Percentiles rank a stretch among this genome's conserved stretches.
These are phyloP conservation scores for Stephania cephalantha DNA, from an alignment of 164 flowering plant genomes.

Conservation along the genomic window DNA sequence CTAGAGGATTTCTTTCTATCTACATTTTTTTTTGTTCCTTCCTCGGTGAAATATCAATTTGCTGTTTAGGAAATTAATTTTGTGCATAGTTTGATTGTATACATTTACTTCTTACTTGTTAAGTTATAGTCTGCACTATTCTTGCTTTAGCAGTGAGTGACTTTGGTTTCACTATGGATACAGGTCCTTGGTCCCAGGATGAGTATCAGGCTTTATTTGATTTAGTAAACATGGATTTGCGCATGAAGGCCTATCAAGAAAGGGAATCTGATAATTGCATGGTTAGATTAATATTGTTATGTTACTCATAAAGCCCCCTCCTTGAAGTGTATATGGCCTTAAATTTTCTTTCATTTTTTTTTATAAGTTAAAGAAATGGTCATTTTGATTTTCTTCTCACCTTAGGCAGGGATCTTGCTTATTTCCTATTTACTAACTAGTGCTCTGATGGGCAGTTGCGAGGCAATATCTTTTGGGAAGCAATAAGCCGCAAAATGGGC, in stretches of 20 bases:
- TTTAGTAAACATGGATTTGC: slow-evolving; percentile 54
- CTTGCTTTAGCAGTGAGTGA: background rate
- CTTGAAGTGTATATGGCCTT: background rate
- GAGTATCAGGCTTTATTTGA: slow-evolving; percentile 66
- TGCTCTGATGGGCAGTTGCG: slow-evolving; percentile 26
- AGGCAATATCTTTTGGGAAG: slow-evolving; percentile 61
- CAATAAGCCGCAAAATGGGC: slow-evolving; percentile 40
- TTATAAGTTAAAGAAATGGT: background rate
- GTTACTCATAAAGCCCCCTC: background rate
- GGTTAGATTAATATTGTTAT: slow-evolving; percentile 15
- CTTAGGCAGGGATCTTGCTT: background rate
- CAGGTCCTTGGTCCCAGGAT: slow-evolving; percentile 58
- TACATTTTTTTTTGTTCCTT: background rate
- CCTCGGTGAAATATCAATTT: background rate
- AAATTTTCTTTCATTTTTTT: background rate
- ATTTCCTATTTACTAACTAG: background rate
- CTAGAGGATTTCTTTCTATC: background rate
- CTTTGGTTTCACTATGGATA: slow-evolving; percentile 1
- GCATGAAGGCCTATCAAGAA: slow-evolving; percentile 36
- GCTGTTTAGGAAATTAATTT: background rate
- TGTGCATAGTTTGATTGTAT: background rate
- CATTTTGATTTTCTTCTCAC: background rate
- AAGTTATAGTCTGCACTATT: background rate
- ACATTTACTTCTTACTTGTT: background rate
- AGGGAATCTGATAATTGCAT: slow-evolving; percentile 58